These are phyloP conservation scores for Nitzschia inconspicua DNA, from an alignment of 108 stramenopile genomes.

Conservation along the genomic window DNA sequence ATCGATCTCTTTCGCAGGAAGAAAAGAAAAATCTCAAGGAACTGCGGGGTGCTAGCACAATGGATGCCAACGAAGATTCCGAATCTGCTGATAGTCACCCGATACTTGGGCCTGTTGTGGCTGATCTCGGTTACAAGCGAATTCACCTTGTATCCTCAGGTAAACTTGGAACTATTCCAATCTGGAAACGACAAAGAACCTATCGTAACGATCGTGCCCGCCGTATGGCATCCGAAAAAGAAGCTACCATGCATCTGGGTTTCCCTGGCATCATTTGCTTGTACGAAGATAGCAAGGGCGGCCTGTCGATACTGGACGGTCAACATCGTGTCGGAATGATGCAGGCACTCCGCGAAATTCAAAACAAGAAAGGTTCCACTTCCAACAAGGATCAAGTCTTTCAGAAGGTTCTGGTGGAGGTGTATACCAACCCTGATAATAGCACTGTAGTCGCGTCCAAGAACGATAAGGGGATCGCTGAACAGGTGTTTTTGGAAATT, in stretches of 20 bases:
- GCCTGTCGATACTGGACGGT: conserved; percentile 57
- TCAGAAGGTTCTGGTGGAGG: conserved; percentile 75
- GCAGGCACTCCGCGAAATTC: conserved; percentile 40
- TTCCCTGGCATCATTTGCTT: conserved; percentile 71
- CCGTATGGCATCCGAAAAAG: conserved; percentile 72
- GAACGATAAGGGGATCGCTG: conserved; percentile 31
- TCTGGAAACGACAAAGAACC: conserved; percentile 73
- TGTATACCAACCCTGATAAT: conserved; percentile 35
- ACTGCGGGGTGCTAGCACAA: not conserved
- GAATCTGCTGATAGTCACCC: conserved; percentile 33
- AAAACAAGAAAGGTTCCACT: not conserved
- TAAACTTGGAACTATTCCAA: conserved; percentile 44
- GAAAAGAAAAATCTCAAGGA: conserved; percentile 1
- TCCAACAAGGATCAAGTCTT: not conserved
- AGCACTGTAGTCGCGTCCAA: not conserved
- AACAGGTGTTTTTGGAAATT: conserved; percentile 76
- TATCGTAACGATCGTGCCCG: conserved; percentile 68
- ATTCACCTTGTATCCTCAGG: conserved; percentile 47
- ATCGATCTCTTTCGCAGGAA: conserved; percentile 1
- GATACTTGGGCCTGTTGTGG: conserved; percentile 54
- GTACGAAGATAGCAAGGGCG: conserved; percentile 43
- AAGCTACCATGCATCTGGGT: conserved; percentile 53
- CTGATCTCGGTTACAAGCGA: conserved; percentile 61
- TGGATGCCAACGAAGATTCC: not conserved
- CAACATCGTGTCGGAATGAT: conserved; percentile 76